Conservation (phyloP, 441 rosid species). For the Pelargonium fulgidum region DNA sequence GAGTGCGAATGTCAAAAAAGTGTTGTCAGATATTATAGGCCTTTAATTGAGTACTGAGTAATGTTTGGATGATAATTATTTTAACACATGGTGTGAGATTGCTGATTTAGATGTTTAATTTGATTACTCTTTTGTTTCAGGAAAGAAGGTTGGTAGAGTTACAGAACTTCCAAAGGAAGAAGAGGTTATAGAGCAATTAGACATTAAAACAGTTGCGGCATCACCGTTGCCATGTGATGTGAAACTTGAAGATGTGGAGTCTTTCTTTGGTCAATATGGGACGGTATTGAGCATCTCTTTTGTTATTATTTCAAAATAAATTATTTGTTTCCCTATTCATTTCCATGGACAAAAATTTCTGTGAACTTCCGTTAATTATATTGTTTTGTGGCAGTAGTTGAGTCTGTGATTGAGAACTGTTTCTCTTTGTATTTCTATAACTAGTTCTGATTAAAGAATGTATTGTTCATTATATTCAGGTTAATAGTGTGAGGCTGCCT, state of each 20-base stretch:
- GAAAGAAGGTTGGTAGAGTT: constrained; percentile 39
- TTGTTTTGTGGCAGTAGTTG: too few relatives aligned
- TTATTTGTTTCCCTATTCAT: not conserved
- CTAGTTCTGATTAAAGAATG: not conserved
- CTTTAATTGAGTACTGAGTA: too few relatives aligned
- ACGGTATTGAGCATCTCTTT: constrained; percentile 26
- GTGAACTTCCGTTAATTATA: too few relatives aligned
- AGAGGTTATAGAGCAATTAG: constrained; percentile 41
- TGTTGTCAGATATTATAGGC: too few relatives aligned
- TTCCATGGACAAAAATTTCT: not conserved
- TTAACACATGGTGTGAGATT: not conserved
- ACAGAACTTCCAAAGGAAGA: constrained; percentile 34
- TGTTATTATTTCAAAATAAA: not conserved
- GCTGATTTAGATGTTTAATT: not conserved
- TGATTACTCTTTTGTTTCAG: constrained; percentile 13
- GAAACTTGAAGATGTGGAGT: constrained; percentile 40
- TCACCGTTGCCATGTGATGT: constrained; percentile 42
- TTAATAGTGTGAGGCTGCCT: constrained; percentile 55
- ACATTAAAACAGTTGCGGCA: constrained; percentile 41
- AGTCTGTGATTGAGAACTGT: not conserved
- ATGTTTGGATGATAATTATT: not conserved
- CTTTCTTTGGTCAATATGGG: constrained; percentile 37
- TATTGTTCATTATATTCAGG: constrained; percentile 25
- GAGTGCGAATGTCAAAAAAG: too few relatives aligned
- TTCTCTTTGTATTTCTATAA: not conserved